phyloP scores from a whole-genome alignment of 129 eudicot genomes.

The Pseudognaphalium luteoalbum region DNA sequence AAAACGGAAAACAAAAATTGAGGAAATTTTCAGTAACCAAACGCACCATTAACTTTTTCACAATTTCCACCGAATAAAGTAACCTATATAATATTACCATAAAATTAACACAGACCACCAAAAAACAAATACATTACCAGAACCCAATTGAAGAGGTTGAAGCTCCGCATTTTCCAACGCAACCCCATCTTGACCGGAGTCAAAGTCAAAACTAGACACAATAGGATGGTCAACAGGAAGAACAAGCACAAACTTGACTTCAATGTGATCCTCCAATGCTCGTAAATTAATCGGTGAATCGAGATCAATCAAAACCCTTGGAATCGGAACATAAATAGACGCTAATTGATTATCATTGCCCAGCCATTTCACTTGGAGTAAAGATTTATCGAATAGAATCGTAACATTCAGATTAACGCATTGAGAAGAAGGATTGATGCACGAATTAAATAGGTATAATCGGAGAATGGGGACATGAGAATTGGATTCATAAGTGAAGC shows the following conservation, averaged over 20 bases:
- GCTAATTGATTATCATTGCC: background rate
- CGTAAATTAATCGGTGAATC: constrained; percentile 56
- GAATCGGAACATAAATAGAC: constrained; percentile 59
- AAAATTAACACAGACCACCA: background rate
- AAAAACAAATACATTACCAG: constrained; percentile 45
- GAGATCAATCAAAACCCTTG: constrained; percentile 62
- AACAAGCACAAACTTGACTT: constrained; percentile 60
- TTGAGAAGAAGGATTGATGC: constrained; percentile 41
- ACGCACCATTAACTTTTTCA: no score
- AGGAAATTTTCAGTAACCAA: no score
- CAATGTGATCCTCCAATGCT: constrained; percentile 60
- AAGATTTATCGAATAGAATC: constrained; percentile 43
- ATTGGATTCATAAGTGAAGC: constrained; percentile 86
- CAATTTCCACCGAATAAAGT: background rate
- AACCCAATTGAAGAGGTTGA: constrained; percentile 59
- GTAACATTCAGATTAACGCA: constrained; percentile 40
- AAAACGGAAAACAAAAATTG: no score
- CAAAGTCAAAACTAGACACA: constrained; percentile 53
- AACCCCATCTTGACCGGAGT: background rate
- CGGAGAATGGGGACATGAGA: constrained; percentile 73
- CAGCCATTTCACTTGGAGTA: constrained; percentile 45
- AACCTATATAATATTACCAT: background rate
- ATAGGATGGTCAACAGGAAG: constrained; percentile 90
- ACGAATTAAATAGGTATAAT: constrained; percentile 53
- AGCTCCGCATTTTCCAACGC: constrained; percentile 29